A percentile compares a stretch with the other conserved stretches of the same genome.
phyloP scores from a whole-genome alignment of 192 early-diverging fungal genomes.

The Allomyces javanicus region DNA sequence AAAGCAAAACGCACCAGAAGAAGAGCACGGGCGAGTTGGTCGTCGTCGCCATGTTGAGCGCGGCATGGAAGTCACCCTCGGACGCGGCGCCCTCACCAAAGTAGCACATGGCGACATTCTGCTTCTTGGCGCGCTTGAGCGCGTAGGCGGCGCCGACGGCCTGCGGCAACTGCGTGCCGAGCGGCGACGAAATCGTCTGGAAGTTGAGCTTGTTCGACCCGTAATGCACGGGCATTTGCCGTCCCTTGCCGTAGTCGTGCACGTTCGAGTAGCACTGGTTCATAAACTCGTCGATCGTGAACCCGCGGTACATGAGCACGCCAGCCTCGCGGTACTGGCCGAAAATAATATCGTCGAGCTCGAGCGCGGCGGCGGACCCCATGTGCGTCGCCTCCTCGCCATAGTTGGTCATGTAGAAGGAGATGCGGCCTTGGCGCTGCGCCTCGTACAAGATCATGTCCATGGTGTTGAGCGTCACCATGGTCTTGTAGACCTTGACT shows the following conservation, averaged over 20 bases:
- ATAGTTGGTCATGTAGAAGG: conserved; percentile 98
- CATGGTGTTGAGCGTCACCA: conserved; percentile 78
- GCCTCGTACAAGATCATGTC: conserved; percentile 93
- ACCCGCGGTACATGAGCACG: conserved; percentile 82
- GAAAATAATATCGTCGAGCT: conserved; percentile 70
- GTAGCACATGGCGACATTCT: conserved; percentile 73
- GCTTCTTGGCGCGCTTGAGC: conserved; percentile 56
- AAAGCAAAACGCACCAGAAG: conserved; percentile 45
- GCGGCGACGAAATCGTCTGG: conserved; percentile 89
- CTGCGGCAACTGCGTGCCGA: conserved; percentile 96
- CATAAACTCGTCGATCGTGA: conserved; percentile 83
- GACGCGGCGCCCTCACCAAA: conserved; percentile 96
- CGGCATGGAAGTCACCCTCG: conserved; percentile 96
- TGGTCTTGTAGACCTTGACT: conserved; percentile 68
- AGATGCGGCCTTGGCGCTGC: conserved; percentile 91
- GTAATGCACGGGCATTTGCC: conserved; percentile 99
- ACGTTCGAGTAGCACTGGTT: conserved; percentile 92
- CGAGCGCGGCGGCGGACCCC: conserved; percentile 73
- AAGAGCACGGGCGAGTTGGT: conserved; percentile 79
- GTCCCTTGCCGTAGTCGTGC: conserved; percentile 72
- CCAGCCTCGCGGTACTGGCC: conserved; percentile 98
- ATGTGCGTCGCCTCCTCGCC: conserved; percentile 89
- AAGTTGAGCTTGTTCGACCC: conserved; percentile 66
- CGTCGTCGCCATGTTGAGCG: conserved; percentile 90
- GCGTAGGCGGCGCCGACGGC: conserved; percentile 89